Percentiles rank a stretch among this genome's conserved stretches.
These are phyloP conservation scores for Taiwanofungus camphoratus DNA, from an alignment of 1,284 basidiomycete species.

Conservation along the genomic window DNA sequence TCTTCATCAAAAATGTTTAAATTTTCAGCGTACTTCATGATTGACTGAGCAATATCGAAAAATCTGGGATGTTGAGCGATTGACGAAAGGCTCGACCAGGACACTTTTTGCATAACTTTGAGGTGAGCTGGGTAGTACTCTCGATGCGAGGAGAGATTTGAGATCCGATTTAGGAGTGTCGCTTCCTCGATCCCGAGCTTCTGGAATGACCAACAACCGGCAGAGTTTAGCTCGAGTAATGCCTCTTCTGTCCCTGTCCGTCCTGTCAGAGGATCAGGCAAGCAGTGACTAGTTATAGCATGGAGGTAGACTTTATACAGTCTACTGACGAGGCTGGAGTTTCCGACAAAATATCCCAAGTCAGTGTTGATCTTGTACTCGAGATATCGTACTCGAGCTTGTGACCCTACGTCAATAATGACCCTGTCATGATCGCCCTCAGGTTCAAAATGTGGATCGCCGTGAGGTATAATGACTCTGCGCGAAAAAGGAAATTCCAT, in stretches of 20 bases:
- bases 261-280: slow-evolving; percentile 40
- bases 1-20: slow-evolving; percentile 21
- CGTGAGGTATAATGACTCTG: slow-evolving; percentile 32
- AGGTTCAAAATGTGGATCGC: slow-evolving; percentile 16
- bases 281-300: slow-evolving; percentile 35
- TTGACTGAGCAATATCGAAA: slow-evolving; percentile 18
- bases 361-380: slow-evolving; percentile 35
- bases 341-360: slow-evolving; percentile 33
- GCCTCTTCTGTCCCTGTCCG: slow-evolving; percentile 43
- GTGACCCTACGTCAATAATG: slow-evolving; percentile 6
- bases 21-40: slow-evolving; percentile 26
- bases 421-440: slow-evolving; percentile 12
- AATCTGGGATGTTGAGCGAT: slow-evolving; percentile 31
- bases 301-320: slow-evolving; percentile 41
- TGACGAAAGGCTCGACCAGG: slow-evolving; percentile 28
- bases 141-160: slow-evolving; percentile 29
- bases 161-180: slow-evolving; percentile 30
- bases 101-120: slow-evolving; percentile 33
- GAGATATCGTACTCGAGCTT: slow-evolving; percentile 9
- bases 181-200: slow-evolving; percentile 26
- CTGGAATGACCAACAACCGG: slow-evolving; percentile 34
- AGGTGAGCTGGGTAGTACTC: slow-evolving; percentile 35
- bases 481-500: slow-evolving; percentile 17
- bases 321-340: slow-evolving; percentile 28
- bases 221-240: slow-evolving; percentile 32